phyloP scores from a whole-genome alignment of 2,329 filamentous ascomycete species.

The Exophiala viscosa region DNA sequence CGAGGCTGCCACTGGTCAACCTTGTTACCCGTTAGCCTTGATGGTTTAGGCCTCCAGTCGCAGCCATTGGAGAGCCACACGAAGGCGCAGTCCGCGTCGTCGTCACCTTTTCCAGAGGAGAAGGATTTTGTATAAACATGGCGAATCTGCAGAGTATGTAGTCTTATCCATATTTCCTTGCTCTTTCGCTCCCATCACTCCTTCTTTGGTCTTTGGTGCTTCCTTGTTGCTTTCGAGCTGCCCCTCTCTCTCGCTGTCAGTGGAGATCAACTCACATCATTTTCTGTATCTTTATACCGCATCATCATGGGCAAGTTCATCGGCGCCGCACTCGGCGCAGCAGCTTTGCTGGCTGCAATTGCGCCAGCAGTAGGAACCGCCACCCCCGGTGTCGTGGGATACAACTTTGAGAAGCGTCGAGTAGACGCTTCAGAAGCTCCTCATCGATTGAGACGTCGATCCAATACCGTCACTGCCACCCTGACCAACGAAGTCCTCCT shows the following conservation, averaged over 20 bases:
- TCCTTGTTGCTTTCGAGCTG: background rate
- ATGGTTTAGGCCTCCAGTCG: too few species aligned
- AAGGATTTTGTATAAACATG: too few species aligned
- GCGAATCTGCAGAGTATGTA: too few species aligned
- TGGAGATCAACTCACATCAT: background rate
- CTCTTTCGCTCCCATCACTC: too few species aligned
- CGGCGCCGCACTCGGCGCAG: constrained; percentile 13
- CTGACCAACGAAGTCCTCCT: constrained; percentile 36
- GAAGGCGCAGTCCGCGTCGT: too few species aligned
- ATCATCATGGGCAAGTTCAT: constrained; percentile 14
- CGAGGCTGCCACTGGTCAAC: too few species aligned
- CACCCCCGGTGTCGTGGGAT: constrained; percentile 21
- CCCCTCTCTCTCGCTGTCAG: background rate
- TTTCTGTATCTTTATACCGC: background rate
- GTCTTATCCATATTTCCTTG: too few species aligned
- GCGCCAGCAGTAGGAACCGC: constrained; percentile 10
- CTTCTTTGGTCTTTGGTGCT: too few species aligned
- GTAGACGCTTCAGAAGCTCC: constrained; percentile 13
- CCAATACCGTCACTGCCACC: constrained; percentile 17
- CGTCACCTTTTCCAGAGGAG: too few species aligned
- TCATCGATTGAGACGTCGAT: constrained; percentile 18
- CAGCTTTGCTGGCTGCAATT: constrained; percentile 17
- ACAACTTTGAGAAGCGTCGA: constrained; percentile 22
- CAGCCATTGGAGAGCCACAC: too few species aligned
- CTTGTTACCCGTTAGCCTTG: too few species aligned